These are phyloP conservation scores for Kwoniella dejecticola DNA, from an alignment of 768 basidiomycete species.

Conservation along the genomic window DNA sequence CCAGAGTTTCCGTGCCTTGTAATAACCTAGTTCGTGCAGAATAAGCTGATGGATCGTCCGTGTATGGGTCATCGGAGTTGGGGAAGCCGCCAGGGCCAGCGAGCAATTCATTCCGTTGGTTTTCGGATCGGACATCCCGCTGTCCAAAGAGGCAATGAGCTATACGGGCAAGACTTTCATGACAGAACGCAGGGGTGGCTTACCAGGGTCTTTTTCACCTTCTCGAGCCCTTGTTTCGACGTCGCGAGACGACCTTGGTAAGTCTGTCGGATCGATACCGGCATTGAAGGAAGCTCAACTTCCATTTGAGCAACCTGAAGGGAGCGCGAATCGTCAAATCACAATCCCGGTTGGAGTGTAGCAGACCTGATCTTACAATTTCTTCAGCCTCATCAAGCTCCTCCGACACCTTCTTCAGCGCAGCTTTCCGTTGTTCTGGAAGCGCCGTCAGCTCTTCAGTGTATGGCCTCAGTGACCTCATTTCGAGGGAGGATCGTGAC, in stretches of 20 bases:
- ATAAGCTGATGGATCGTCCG: constrained; percentile 61
- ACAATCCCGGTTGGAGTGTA: too few species aligned
- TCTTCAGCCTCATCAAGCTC: constrained; percentile 98
- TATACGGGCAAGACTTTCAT: too few species aligned
- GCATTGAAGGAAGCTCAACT: constrained; percentile 93
- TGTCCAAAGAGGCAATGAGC: constrained; percentile 33
- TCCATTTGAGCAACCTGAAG: constrained; percentile 96
- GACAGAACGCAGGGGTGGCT: too few species aligned
- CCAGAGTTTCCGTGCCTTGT: constrained; percentile 72
- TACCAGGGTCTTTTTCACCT: constrained; percentile 71
- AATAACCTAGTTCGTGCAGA: constrained; percentile 68
- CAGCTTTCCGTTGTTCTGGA: constrained; percentile 76
- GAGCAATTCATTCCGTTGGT: constrained; percentile 77
- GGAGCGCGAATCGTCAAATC: neutral
- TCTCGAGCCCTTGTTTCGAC: constrained; percentile 72
- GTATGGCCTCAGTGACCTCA: neutral
- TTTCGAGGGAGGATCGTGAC: constrained; percentile 31
- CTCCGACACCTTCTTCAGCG: constrained; percentile 82
- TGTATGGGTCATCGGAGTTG: constrained; percentile 67
- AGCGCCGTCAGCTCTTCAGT: too few species aligned
- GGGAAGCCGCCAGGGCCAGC: constrained; percentile 53
- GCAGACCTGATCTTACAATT: constrained; percentile 64
- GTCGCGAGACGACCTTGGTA: constrained; percentile 74
- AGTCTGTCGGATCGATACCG: constrained; percentile 74
- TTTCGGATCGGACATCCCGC: constrained; percentile 71